A percentile compares a stretch with the other conserved stretches of the same genome.
phyloP scores from a whole-genome alignment of 129 eudicot genomes.

The Centella asiatica region DNA sequence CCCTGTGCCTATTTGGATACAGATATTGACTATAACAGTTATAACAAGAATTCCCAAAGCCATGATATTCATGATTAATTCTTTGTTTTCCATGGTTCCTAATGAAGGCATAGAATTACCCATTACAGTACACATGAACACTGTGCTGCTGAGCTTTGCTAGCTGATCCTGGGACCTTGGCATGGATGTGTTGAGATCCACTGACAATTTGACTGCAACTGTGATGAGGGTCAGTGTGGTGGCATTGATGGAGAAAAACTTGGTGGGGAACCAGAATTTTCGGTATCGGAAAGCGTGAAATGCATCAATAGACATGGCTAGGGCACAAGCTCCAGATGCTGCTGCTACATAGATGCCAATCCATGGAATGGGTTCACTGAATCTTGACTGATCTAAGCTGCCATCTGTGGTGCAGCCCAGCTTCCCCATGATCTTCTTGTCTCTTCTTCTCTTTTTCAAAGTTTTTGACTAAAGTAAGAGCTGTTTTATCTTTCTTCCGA shows the following conservation, averaged over 20 bases:
- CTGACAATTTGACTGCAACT: slow-evolving; percentile 42
- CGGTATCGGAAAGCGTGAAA: slow-evolving; percentile 34
- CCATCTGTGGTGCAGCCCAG: slow-evolving; percentile 45
- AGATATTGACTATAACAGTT: slow-evolving; percentile 46
- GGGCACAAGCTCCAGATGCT: slow-evolving; percentile 29
- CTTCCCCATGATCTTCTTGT: slow-evolving; percentile 22
- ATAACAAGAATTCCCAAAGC: slow-evolving; percentile 69
- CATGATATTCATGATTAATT: slow-evolving; percentile 42
- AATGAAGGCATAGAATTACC: slow-evolving; percentile 58
- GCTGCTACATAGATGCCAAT: slow-evolving; percentile 32
- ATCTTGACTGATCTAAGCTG: slow-evolving; percentile 17
- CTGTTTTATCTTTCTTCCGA: too few relatives aligned
- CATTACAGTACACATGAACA: slow-evolving; percentile 50
- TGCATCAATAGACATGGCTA: slow-evolving; percentile 46
- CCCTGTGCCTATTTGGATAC: slow-evolving; percentile 47
- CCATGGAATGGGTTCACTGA: slow-evolving; percentile 35
- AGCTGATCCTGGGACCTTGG: slow-evolving; percentile 54
- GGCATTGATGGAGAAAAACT: slow-evolving; percentile 50
- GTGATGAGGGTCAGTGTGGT: slow-evolving; percentile 40
- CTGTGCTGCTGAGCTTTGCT: slow-evolving; percentile 58
- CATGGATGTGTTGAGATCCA: slow-evolving; percentile 68
- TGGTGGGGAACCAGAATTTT: slow-evolving; percentile 61
- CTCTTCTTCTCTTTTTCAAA: background rate
- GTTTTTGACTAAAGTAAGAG: too few relatives aligned
- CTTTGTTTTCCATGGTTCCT: slow-evolving; percentile 62